A percentile compares a stretch with the other conserved stretches of the same genome.
phyloP scores from a whole-genome alignment of 75 land plant genomes.

The Picea glauca region DNA sequence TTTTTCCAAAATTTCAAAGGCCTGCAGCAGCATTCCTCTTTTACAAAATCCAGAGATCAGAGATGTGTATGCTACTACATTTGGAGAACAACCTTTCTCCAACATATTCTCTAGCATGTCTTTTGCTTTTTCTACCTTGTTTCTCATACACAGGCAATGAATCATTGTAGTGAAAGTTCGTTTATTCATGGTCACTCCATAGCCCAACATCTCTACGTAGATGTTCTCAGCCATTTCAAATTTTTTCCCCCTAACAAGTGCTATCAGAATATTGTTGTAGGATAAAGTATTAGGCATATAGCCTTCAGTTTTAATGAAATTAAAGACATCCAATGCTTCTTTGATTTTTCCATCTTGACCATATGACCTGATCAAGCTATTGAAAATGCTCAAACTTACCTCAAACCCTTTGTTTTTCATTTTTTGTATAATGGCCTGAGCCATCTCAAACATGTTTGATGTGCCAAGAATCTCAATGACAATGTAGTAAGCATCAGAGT shows the following conservation, averaged over 20 bases:
- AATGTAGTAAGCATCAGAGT: background rate
- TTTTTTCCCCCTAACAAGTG: constrained; percentile 27
- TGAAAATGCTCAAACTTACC: background rate
- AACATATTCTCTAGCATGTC: constrained; percentile 33
- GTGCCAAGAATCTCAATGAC: constrained; percentile 4
- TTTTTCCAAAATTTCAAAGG: constrained; percentile 45
- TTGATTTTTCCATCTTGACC: background rate
- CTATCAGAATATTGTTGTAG: constrained; percentile 31
- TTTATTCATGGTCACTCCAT: constrained; percentile 19
- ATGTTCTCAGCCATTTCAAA: constrained; percentile 26
- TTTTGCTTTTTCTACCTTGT: constrained; percentile 37
- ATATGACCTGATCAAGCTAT: background rate
- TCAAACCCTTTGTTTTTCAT: background rate
- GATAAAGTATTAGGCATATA: constrained; percentile 4
- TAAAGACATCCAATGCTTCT: constrained; percentile 11
- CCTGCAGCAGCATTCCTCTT: constrained; percentile 50
- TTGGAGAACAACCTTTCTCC: constrained; percentile 34
- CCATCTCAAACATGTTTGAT: constrained; percentile 5
- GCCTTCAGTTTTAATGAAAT: constrained; percentile 16
- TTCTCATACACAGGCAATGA: constrained; percentile 30
- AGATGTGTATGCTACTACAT: constrained; percentile 34
- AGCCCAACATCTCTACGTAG: constrained; percentile 9
- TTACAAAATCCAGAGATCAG: constrained; percentile 51
- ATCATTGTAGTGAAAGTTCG: constrained; percentile 41
- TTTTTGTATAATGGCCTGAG: background rate